Percentiles rank a stretch among this genome's conserved stretches.
phyloP scores from a whole-genome alignment of 495 filamentous ascomycete genomes.

The Tuber melanosporum region DNA sequence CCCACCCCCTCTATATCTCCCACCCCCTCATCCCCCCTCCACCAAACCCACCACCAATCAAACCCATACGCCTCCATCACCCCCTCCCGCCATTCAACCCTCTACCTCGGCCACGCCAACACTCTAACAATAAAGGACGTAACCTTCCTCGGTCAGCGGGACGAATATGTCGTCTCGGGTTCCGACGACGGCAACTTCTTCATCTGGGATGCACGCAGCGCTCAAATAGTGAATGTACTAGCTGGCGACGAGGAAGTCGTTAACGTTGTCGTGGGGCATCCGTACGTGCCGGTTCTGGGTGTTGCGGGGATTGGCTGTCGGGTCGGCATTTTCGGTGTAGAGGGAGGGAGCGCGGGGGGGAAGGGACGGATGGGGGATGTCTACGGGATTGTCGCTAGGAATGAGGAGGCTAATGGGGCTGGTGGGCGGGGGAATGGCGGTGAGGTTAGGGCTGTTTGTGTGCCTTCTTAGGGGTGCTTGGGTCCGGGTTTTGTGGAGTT shows the following conservation, averaged over 20 bases:
- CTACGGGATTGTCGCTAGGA: background rate
- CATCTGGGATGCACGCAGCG: constrained; percentile 63
- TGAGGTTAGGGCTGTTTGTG: background rate
- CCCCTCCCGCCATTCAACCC: background rate
- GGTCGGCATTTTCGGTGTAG: constrained; percentile 62
- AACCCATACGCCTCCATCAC: background rate
- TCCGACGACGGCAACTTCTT: constrained; percentile 65
- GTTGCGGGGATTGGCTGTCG: constrained; percentile 68
- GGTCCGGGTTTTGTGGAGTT: background rate
- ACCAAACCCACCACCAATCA: background rate
- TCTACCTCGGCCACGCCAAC: constrained; percentile 45
- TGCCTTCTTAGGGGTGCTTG: constrained; percentile 1
- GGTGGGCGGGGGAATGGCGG: background rate
- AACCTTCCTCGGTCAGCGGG: constrained; percentile 64
- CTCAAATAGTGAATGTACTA: constrained; percentile 60
- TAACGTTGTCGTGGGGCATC: constrained; percentile 64
- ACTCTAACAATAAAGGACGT: constrained; percentile 69
- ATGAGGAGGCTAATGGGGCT: background rate
- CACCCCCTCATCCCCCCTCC: background rate
- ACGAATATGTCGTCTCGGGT: constrained; percentile 69
- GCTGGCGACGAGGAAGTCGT: constrained; percentile 67
- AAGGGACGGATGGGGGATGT: background rate
- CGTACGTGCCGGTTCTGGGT: constrained; percentile 64
- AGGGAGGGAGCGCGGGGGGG: background rate
- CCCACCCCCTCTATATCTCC: background rate